phyloP scores from a whole-genome alignment of 179 eudicot genomes.

The Beta corolliflora region DNA sequence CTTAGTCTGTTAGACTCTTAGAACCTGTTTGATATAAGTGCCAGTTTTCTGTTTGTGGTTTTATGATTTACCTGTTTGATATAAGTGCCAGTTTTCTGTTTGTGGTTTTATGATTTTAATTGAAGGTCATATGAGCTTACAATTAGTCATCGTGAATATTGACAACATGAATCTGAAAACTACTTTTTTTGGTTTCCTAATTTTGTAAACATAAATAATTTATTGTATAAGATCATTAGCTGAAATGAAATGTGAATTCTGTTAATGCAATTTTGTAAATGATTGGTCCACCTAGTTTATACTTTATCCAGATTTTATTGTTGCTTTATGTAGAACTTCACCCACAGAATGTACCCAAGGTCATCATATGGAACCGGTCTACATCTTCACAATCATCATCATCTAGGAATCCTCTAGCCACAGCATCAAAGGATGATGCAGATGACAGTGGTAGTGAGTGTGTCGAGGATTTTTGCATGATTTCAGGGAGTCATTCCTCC shows the following conservation, averaged over 20 bases:
- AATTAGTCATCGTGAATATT: too few relatives aligned
- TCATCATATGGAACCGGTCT: conserved; percentile 87
- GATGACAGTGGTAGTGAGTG: conserved; percentile 89
- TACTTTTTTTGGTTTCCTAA: too few relatives aligned
- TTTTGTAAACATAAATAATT: not conserved
- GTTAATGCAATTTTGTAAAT: not conserved
- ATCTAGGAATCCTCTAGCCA: conserved; percentile 73
- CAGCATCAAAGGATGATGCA: conserved; percentile 65
- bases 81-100: too few relatives aligned
- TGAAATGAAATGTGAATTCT: not conserved
- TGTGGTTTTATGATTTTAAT: too few relatives aligned
- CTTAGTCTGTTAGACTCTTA: not conserved
- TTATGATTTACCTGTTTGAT: too few relatives aligned
- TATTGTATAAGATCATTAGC: not conserved
- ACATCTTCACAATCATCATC: conserved; percentile 87
- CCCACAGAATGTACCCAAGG: conserved; percentile 57
- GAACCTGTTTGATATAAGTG: too few relatives aligned
- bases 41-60: too few relatives aligned
- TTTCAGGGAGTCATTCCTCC: conserved; percentile 93
- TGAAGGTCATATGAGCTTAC: too few relatives aligned
- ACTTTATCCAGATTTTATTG: conserved; percentile 1
- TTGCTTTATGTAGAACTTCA: conserved; percentile 40
- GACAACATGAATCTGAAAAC: too few relatives aligned
- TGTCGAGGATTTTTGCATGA: conserved; percentile 86
- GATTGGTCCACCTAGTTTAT: not conserved